Conservation (phyloP, 2,329 filamentous ascomycete species). For the Ilyonectria robusta region DNA sequence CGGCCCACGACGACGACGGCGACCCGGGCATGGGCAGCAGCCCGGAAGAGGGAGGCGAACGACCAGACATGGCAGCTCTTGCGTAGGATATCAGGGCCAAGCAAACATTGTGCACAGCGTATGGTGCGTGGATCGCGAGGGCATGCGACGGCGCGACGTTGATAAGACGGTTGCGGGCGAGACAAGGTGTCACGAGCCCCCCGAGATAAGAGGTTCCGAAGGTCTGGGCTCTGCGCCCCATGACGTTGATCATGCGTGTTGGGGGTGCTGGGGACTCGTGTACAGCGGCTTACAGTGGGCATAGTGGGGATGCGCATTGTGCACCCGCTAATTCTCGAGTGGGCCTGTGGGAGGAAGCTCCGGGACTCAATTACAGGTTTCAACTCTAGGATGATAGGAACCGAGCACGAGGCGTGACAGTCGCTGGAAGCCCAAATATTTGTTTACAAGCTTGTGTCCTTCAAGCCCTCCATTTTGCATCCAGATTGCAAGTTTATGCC, state of each 20-base stretch:
- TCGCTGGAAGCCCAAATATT: no score
- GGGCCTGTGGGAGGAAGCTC: no score
- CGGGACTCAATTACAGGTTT: no score
- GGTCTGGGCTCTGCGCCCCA: constrained; percentile 34
- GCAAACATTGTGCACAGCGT: constrained; percentile 27
- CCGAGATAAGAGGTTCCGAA: constrained; percentile 1
- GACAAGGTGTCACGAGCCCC: neutral
- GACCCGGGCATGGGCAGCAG: constrained; percentile 71
- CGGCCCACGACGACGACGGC: constrained; percentile 78
- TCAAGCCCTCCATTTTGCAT: no score
- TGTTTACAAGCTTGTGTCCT: no score
- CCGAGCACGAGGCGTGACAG: no score
- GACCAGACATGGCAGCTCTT: constrained; percentile 51
- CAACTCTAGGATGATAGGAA: no score
- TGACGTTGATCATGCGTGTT: constrained; percentile 43
- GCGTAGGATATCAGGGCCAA: constrained; percentile 1
- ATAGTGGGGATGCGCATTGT: neutral
- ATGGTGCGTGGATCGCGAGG: neutral
- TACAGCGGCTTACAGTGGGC: neutral
- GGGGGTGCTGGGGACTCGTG: neutral
- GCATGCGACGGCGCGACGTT: neutral
- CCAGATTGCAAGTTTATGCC: constrained; percentile 57
- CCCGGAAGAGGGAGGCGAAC: constrained; percentile 59
- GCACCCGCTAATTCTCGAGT: no score
- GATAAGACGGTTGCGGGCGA: constrained; percentile 24